Evolutionary conservation across 352 stramenopile species (phyloP), one percentile per base, ranked within the genome.

Genomic region (Phytophthora boehmeriae): DNA sequence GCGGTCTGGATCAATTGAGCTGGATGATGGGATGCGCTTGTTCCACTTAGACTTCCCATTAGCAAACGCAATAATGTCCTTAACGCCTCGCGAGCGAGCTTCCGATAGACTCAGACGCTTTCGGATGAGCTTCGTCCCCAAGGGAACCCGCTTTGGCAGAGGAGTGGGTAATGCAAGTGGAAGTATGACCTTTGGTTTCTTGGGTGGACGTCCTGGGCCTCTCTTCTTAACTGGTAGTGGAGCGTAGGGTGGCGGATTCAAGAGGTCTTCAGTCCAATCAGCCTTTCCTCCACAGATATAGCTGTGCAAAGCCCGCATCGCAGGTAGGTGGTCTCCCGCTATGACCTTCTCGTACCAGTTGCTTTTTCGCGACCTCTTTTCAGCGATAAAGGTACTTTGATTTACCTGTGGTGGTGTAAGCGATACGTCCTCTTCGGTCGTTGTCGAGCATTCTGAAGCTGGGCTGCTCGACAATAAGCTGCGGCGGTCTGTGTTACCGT

Each of bases 31-130:
- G 19, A 93, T 62, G 14, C 72, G 79, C 27, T 72, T 66, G 65
- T 92, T 94, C 83, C 85, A 92, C 55, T 82, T 81, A 6, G 85
- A 92, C 41, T 58, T 76, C 51, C 81, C 73, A 23, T 79, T 73
- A 14, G 82, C 78, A 59, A 94, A 94, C n/a, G 75, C 63, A 11
- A 69, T 43, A 32, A 94, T 59, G 25, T 94, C 80, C 42, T 61
- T 2, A 35, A 88, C 80, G 5, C 74, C 62, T 4, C 72, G 69
- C 48, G 71, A 60, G 19, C 83, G 76, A 19, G 82, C 83, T 56
- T 88, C 73, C 11, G 86, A 54, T 13, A 94, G 68, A 42, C 72
- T 76, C n/a, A 84, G 46, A 10, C 85, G 78, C 65, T 65, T 84
- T 28, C 48, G 38, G 16, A 73, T 66, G 14, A 85, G 56, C 16